phyloP scores from a whole-genome alignment of 352 stramenopile species.

The Aphanomyces astaci region DNA sequence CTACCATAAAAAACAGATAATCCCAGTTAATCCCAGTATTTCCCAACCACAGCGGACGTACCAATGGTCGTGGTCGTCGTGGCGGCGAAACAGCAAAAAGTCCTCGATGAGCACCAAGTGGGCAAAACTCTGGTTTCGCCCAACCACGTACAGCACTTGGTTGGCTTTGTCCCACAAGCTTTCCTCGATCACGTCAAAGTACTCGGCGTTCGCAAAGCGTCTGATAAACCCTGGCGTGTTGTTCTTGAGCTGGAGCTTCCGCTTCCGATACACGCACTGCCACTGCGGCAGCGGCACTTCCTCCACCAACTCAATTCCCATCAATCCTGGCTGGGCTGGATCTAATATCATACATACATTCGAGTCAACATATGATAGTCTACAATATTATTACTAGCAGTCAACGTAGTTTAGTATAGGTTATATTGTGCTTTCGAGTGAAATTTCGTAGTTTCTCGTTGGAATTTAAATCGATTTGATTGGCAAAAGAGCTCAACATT shows the following conservation, averaged over 20 bases:
- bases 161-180: conserved; percentile 68
- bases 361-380: too few relatives aligned
- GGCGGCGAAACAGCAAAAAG: conserved; percentile 46
- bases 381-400: too few relatives aligned
- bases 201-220: conserved; percentile 60
- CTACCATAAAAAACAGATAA: too few relatives aligned
- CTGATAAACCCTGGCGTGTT: conserved; percentile 69
- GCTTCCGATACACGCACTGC: conserved; percentile 17
- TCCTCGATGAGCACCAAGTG: conserved; percentile 64
- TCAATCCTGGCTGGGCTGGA: conserved; percentile 8
- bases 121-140: conserved; percentile 64
- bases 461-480: too few relatives aligned
- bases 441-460: too few relatives aligned
- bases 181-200: conserved; percentile 68
- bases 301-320: conserved; percentile 6
- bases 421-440: too few relatives aligned
- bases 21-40: too few relatives aligned
- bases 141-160: conserved; percentile 70
- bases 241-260: conserved; percentile 30
- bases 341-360: too few relatives aligned
- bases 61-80: conserved; percentile 37
- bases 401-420: too few relatives aligned
- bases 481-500: too few relatives aligned
- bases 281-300: background rate
- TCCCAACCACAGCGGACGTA: conserved; percentile 26